Percentiles rank a stretch among this genome's conserved stretches.
Conservation (phyloP, 805 yeast genomes). For the Sporopachydermia quercuum region DNA sequence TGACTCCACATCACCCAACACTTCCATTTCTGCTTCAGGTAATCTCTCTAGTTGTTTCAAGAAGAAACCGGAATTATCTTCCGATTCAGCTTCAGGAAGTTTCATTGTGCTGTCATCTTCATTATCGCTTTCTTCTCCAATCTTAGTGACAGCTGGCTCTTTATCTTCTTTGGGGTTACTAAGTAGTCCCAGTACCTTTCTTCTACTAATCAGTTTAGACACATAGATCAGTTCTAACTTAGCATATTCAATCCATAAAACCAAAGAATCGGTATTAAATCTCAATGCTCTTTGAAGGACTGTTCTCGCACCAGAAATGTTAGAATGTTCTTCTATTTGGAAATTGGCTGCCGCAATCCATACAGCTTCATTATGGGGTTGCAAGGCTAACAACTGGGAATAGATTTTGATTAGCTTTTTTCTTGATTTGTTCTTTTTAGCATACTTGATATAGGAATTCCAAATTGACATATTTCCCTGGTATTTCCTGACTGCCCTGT, state of each 20-base stretch:
- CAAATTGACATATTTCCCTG: conserved; percentile 70
- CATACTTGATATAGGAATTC: conserved; percentile 56
- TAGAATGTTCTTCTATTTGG: conserved; percentile 79
- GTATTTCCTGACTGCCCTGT: conserved; percentile 66
- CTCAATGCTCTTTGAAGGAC: conserved; percentile 74
- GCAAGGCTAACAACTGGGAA: conserved; percentile 64
- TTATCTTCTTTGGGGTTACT: conserved; percentile 41
- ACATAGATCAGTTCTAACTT: conserved; percentile 80
- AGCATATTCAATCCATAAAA: conserved; percentile 74
- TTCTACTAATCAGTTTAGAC: conserved; percentile 67
- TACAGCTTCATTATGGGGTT: conserved; percentile 79
- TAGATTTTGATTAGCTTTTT: conserved; percentile 37
- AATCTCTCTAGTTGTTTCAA: conserved; percentile 51
- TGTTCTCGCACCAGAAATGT: conserved; percentile 77
- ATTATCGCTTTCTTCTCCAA: conserved; percentile 13
- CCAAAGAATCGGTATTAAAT: conserved; percentile 59
- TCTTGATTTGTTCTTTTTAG: conserved; percentile 17
- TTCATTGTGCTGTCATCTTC: conserved; percentile 24
- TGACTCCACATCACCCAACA: conserved; percentile 74
- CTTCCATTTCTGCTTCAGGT: conserved; percentile 78
- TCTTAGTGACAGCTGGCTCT: no score
- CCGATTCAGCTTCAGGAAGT: conserved; percentile 34
- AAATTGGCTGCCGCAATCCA: conserved; percentile 94
- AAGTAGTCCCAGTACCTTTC: conserved; percentile 66
- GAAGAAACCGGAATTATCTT: conserved; percentile 16